Evolutionary conservation across 768 basidiomycete genomes (phyloP), one percentile per base, ranked within the genome.

Genomic region (Lactarius sp.): DNA sequence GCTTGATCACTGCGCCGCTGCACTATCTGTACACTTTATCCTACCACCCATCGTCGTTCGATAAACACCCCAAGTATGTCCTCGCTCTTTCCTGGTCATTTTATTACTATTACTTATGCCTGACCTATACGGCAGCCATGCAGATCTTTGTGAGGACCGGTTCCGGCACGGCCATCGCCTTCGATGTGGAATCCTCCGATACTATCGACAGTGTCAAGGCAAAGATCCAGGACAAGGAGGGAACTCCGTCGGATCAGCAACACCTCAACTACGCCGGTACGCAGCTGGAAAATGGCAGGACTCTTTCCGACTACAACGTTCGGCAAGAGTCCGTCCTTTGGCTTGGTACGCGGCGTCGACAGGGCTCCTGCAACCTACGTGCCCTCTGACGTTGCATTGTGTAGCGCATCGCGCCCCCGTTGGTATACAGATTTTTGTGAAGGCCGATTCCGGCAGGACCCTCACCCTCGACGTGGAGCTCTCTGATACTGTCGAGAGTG

Each of bases 391-490:
- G 20, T 47, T 12, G 2, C 9, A 6, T 47, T 9, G 27, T 22
- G 10, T 47, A 22, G 46, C n/a, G n/a, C 8, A 3, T 20, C 46
- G 46, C n/a, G 46, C 9, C 46, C 46, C 46, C 46, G 20, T 22
- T 20, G 46, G 46, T 47, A 10, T 47, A 10, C 46, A 47, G 46
- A 47, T 47, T 9, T 75, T 74, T 56, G 74, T 74, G 55, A 75
- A 75, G 70, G 73, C 73, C 37, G 63, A 73, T 37, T 73, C 72
- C 6, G 72, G 71, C 44, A 75, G 74, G 70, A 75, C 73, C 18
- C 73, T 75, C 67, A 75, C 73, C 44, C 68, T 73, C 27, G 73
- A 74, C 70, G 73, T 74, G 31, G 73, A 73, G 68, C 73, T 72
- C 0, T 73, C 73, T 4, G 73, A 74, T 54, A 73, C 73, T 20